Evolutionary conservation across 169 alveolate species (phyloP), one percentile per base, ranked within the genome.

Genomic region (Plasmodium cynomolgi): DNA sequence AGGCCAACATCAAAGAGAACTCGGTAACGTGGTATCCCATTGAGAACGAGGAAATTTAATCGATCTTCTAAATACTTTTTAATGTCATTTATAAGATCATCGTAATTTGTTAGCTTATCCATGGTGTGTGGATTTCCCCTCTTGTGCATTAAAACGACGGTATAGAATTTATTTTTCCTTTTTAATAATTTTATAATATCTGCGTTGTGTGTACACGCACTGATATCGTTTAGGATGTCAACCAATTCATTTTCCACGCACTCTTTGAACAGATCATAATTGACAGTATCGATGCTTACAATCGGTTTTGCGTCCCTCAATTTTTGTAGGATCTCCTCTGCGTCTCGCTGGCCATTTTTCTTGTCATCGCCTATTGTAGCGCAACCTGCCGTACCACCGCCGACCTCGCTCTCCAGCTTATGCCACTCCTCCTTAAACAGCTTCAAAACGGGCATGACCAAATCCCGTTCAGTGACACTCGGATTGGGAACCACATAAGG

Each of bases 21-120:
- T 58, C 93, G 80, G 81, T 86, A 86, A n/a, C 93, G 84, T 17
- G 93, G 93, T 86, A 86, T 77, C 33, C 93, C 93, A 86, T 86
- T 86, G 4, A 86, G 68, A 47, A 79, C 85, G 31, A 86, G 88
- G 15, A 86, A 86, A 54, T 86, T 75, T 77, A 86, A 77, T 33
- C 93, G 34, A n/a, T 86, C 56, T 37, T 75, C 84, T 75, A 86
- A 86, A 31, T 86, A 86, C 37, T 50, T 86, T 86, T 86, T 86
- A 54, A 86, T 86, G 41, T 86, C 93, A 86, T 77, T 77, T 54
- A 86, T 58, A 23, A 86, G 44, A 56, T 86, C 71, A 54, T 86
- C 34, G 81, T 86, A 86, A 56, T 86, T 41, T 86, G 93, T 86
- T 77, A 86, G 33, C 50, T 75, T 86, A 37, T 86, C 93, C 93